A percentile compares a stretch with the other conserved stretches of the same genome.
These are phyloP conservation scores for Sutorius australiensis DNA, from an alignment of 768 basidiomycete genomes.

Conservation along the genomic window DNA sequence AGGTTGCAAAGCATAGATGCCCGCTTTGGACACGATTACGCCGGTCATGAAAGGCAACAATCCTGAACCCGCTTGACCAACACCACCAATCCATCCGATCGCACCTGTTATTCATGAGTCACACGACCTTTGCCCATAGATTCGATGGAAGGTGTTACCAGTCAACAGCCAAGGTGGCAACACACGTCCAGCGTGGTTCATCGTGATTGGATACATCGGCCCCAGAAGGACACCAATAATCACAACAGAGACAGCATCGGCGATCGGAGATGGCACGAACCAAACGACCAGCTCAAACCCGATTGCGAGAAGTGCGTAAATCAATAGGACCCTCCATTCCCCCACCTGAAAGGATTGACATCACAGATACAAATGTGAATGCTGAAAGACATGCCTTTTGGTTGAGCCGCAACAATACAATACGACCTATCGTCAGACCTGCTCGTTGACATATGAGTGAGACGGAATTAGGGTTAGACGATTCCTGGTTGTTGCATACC, in stretches of 20 bases:
- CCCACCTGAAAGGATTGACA: conserved; percentile 38
- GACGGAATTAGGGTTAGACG: not conserved
- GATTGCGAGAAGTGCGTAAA: conserved; percentile 51
- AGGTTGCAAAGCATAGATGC: conserved; percentile 41
- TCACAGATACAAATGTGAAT: not conserved
- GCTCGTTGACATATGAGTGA: not conserved
- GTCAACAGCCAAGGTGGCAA: conserved; percentile 62
- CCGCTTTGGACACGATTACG: conserved; percentile 58
- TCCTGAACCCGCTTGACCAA: conserved; percentile 68
- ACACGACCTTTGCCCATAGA: not conserved
- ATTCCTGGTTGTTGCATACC: conserved; percentile 33
- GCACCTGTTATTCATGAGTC: conserved; percentile 10
- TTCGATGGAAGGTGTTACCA: conserved; percentile 22
- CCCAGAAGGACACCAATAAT: conserved; percentile 54
- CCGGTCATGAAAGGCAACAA: conserved; percentile 72
- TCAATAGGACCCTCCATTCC: conserved; percentile 49
- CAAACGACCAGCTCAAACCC: conserved; percentile 57
- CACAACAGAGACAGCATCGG: conserved; percentile 51
- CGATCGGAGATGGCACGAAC: conserved; percentile 51
- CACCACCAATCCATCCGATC: not conserved
- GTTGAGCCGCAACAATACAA: conserved; percentile 55
- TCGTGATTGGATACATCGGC: conserved; percentile 51
- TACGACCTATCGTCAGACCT: conserved; percentile 59
- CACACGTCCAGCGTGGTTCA: conserved; percentile 51
- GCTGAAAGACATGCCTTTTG: conserved; percentile 33